Conservation (phyloP, 1,139 yeast species). For the Yarrowia galli region DNA sequence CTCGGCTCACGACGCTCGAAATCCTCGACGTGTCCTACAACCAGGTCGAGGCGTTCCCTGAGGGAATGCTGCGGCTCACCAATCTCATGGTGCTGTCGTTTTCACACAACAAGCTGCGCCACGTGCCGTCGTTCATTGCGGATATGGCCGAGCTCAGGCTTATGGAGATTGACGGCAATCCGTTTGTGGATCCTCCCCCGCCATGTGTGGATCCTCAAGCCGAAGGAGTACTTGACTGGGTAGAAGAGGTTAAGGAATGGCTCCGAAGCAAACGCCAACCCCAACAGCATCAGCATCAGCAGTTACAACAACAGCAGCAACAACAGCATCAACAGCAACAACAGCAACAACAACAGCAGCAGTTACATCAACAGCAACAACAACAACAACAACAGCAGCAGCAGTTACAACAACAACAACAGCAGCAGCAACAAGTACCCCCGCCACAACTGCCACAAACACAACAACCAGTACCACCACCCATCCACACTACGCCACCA, state of each 20-base stretch:
- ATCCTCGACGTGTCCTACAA: conserved; percentile 74
- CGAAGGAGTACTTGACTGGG: conserved; percentile 36
- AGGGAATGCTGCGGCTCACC: conserved; percentile 51
- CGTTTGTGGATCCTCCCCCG: conserved; percentile 46
- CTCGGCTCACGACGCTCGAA: conserved; percentile 58
- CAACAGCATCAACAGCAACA: background rate
- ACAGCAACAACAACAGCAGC: background rate
- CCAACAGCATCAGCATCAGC: background rate
- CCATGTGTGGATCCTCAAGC: conserved; percentile 16
- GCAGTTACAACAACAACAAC: background rate
- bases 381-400: background rate
- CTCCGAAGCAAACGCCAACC: background rate
- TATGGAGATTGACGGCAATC: conserved; percentile 75
- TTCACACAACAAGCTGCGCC: conserved; percentile 65
- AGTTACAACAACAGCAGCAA: background rate
- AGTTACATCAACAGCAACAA: background rate
- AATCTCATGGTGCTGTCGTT: conserved; percentile 62
- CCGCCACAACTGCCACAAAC: background rate
- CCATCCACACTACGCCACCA: background rate
- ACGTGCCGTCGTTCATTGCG: conserved; percentile 64
- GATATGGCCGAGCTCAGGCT: conserved; percentile 62
- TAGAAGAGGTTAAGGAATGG: conserved; percentile 30
- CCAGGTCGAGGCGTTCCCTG: conserved; percentile 56
- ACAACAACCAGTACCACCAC: background rate
- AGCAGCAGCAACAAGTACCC: background rate